Evolutionary conservation across 805 yeast genomes (phyloP), one percentile per base, ranked within the genome.

Genomic region (Nakazawaea ambrosiae): DNA sequence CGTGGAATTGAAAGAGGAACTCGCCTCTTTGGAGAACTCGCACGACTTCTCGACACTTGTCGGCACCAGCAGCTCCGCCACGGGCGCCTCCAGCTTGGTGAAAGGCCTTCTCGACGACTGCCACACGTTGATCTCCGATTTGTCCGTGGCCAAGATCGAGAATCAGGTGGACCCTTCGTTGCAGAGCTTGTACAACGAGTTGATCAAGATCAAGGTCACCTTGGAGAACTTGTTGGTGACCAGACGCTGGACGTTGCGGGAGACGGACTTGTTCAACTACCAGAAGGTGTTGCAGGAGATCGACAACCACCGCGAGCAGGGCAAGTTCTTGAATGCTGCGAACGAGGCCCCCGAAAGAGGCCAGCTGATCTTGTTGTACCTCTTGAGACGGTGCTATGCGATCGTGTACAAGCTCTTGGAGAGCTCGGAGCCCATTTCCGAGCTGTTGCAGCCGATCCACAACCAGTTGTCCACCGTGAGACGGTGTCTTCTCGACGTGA

Each of bases 221-320:
- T 68, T 92, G 43, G 96, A 86, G 49, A 86, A 85, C 47, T 65
- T 92, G 45, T 68, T 90, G 49, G 77, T 92, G 31, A 92, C 98
- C 3, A 79, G 96, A 59, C 75, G 98, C 57, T 92, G 99, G 99
- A 90, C 97, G 2, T 66, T 92, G 63, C 76, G 99, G 53, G 96
- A 89, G 52, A 92, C 98, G 0, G 99, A 92, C 61, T 68, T 92
- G 44, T 92, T 83, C 61, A 70, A 72, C 34, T 89, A 84, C 55
- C 95, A 88, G 59, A 77, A 80, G 51, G 68, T 70, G 45, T 66
- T 92, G 44, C 79, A 76, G 50, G 72, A 67, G 40, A 78, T 92
- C 44, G 96, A 90, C 54, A 81, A 78, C 36, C 54, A 71, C 45
- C 69, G 96, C 49, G 68, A 79, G 6, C 65, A 72, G 37, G 85